Percentiles rank a stretch among this genome's conserved stretches.
Conservation (phyloP, 768 basidiomycete species). For the Stropharia rugosoannulata region DNA sequence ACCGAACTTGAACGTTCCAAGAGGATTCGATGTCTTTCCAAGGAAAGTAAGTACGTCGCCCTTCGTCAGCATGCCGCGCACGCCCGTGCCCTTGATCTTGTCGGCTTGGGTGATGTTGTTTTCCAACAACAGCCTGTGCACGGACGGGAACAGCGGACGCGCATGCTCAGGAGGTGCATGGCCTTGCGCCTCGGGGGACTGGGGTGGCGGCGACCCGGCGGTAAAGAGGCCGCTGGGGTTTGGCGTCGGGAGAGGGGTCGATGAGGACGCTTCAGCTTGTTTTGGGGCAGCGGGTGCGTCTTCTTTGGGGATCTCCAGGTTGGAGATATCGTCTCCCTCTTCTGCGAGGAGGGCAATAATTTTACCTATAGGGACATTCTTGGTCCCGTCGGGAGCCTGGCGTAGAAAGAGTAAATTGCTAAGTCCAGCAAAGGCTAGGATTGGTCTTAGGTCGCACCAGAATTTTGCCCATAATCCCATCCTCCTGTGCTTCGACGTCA, state of each 20-base stretch:
- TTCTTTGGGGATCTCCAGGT: slow-evolving; percentile 65
- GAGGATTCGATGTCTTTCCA: slow-evolving; percentile 77
- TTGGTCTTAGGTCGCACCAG: slow-evolving; percentile 52
- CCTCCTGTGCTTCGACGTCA: slow-evolving; percentile 98
- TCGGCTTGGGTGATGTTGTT: slow-evolving; percentile 57
- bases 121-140: slow-evolving; percentile 75
- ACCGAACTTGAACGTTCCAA: slow-evolving; percentile 67
- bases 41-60: slow-evolving; percentile 89
- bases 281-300: slow-evolving; percentile 29
- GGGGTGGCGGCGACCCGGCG: slow-evolving; percentile 20
- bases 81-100: slow-evolving; percentile 83
- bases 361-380: slow-evolving; percentile 85
- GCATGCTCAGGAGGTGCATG: slow-evolving; percentile 47
- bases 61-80: slow-evolving; percentile 93
- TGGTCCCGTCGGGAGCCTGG: slow-evolving; percentile 65
- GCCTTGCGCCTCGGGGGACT: slow-evolving; percentile 31
- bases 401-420: not conserved
- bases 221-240: slow-evolving; percentile 10
- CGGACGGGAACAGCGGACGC: slow-evolving; percentile 87
- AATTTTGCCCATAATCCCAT: slow-evolving; percentile 93
- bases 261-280: slow-evolving; percentile 23
- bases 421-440: not conserved
- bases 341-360: slow-evolving; percentile 92
- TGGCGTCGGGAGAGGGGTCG: slow-evolving; percentile 24
- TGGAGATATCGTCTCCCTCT: slow-evolving; percentile 93